A percentile compares a stretch with the other conserved stretches of the same genome.
Conservation (phyloP, 495 filamentous ascomycete species). For the Hypoxylon cercidicola region DNA sequence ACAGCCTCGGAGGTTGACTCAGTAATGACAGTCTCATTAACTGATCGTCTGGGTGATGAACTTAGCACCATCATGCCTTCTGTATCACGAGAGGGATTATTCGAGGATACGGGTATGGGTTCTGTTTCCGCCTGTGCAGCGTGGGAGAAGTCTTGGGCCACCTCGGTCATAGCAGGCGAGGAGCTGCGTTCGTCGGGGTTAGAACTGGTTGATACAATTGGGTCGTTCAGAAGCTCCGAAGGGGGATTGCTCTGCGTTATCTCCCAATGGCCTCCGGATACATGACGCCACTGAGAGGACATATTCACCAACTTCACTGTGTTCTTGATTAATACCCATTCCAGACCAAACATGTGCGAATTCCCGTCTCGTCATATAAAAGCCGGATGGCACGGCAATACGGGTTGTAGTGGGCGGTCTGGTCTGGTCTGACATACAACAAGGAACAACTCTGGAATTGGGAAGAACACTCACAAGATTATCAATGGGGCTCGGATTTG, state of each 20-base stretch:
- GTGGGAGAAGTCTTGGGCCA: constrained; percentile 17
- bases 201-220: constrained; percentile 25
- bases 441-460: neutral
- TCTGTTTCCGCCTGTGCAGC: constrained; percentile 33
- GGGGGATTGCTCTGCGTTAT: constrained; percentile 36
- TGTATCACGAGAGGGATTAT: constrained; percentile 2
- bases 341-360: neutral
- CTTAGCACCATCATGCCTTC: constrained; percentile 24
- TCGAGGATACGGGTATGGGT: constrained; percentile 34
- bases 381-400: neutral
- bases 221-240: constrained; percentile 34
- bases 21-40: constrained; percentile 2
- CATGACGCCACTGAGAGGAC: constrained; percentile 34
- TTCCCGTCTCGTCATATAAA: neutral
- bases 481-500: neutral
- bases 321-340: constrained; percentile 1
- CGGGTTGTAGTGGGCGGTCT: neutral
- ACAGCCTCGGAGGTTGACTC: neutral
- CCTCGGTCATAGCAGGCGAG: constrained; percentile 16
- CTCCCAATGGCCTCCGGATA: constrained; percentile 29
- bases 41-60: constrained; percentile 5
- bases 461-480: neutral
- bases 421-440: neutral
- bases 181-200: constrained; percentile 39
- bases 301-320: constrained; percentile 20